These are phyloP conservation scores for Podospora australis DNA, from an alignment of 495 filamentous ascomycete species.

Conservation along the genomic window DNA sequence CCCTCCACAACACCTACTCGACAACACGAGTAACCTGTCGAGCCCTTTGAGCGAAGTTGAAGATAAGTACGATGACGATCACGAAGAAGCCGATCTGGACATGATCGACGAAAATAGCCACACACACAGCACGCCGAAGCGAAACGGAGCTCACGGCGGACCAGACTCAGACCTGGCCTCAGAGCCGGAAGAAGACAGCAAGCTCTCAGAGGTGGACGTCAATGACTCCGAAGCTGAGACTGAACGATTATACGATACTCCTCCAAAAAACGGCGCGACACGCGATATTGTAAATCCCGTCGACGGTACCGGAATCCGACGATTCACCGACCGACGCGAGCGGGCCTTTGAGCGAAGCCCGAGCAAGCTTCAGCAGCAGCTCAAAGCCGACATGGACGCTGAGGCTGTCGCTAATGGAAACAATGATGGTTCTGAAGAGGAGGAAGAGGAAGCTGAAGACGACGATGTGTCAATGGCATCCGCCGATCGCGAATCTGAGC, in stretches of 20 bases:
- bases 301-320: slow-evolving; percentile 30
- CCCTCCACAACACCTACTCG: slow-evolving; percentile 34
- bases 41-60: slow-evolving; percentile 89
- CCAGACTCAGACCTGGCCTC: slow-evolving; percentile 26
- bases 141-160: slow-evolving; percentile 45
- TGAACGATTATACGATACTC: slow-evolving; percentile 88
- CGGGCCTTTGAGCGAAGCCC: slow-evolving; percentile 52
- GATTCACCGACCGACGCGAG: slow-evolving; percentile 29
- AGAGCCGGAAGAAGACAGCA: slow-evolving; percentile 28
- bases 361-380: slow-evolving; percentile 56
- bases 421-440: slow-evolving; percentile 38
- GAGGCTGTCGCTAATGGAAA: slow-evolving; percentile 33
- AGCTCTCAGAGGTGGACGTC: slow-evolving; percentile 51
- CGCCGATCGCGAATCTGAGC: slow-evolving; percentile 29
- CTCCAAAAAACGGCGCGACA: slow-evolving; percentile 60
- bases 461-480: slow-evolving; percentile 30
- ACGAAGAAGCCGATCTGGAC: slow-evolving; percentile 38
- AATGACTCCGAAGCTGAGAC: slow-evolving; percentile 98
- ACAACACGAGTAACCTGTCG: slow-evolving; percentile 37
- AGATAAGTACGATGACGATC: slow-evolving; percentile 54
- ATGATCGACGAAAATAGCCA: slow-evolving; percentile 23
- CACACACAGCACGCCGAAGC: slow-evolving; percentile 41
- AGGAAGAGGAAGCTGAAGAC: slow-evolving; percentile 35
- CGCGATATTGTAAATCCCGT: slow-evolving; percentile 52
- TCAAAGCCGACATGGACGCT: slow-evolving; percentile 28